phyloP scores from a whole-genome alignment of 352 stramenopile species.

The Pythium chondricola region DNA sequence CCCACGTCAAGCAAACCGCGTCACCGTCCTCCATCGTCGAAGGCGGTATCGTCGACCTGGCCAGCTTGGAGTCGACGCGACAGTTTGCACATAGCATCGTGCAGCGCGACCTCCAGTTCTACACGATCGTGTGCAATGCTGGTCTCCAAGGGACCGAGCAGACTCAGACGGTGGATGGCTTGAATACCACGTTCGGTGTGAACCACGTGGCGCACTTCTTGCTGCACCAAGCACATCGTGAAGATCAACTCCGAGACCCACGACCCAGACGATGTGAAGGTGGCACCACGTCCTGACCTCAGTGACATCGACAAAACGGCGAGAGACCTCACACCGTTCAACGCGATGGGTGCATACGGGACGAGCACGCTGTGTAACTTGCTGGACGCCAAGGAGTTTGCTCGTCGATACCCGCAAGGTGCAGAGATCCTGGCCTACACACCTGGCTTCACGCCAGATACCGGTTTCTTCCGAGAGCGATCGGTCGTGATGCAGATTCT shows the following conservation, averaged over 20 bases:
- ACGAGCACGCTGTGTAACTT: slow-evolving; percentile 20
- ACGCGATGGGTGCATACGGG: slow-evolving; percentile 3
- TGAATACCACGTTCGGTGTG: slow-evolving; percentile 28
- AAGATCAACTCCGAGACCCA: slow-evolving; percentile 17
- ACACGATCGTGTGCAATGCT: slow-evolving; percentile 37
- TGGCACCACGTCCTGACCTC: slow-evolving; percentile 4
- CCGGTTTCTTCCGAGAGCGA: slow-evolving; percentile 15
- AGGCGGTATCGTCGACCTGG: slow-evolving; percentile 25
- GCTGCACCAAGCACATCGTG: slow-evolving; percentile 24
- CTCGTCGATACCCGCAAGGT: slow-evolving; percentile 8
- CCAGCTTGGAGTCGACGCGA: slow-evolving; percentile 23
- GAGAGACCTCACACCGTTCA: slow-evolving; percentile 6
- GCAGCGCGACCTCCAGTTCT: slow-evolving; percentile 13
- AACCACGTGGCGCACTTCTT: slow-evolving; percentile 43
- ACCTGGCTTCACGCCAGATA: slow-evolving; percentile 20
- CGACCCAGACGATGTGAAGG: slow-evolving; percentile 15
- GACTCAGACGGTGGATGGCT: slow-evolving; percentile 23
- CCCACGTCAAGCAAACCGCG: slow-evolving; percentile 4
- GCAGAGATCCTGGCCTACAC: slow-evolving; percentile 21
- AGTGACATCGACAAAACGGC: slow-evolving; percentile 10
- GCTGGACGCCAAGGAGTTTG: slow-evolving; percentile 12
- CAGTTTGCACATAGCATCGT: slow-evolving; percentile 13
- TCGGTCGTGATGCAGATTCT: slow-evolving; percentile 3
- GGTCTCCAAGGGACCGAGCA: slow-evolving; percentile 20
- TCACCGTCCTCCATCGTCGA: slow-evolving; percentile 15